phyloP scores from a whole-genome alignment of 2,329 filamentous ascomycete species.

The Aspergillus nomiae region DNA sequence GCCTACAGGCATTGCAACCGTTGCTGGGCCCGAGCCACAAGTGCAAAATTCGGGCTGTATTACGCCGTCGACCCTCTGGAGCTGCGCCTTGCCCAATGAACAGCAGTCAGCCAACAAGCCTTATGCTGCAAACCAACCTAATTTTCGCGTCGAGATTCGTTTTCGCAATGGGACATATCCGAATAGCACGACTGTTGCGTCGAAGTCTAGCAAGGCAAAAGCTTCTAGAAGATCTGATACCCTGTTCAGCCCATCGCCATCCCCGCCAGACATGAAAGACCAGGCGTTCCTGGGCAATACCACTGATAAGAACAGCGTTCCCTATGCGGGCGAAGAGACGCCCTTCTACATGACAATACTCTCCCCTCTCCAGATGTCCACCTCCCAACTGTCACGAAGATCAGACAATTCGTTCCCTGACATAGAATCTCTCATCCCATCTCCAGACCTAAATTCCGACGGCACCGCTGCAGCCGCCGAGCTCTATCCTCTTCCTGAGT shows the following conservation, averaged over 20 bases:
- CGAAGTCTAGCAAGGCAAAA: conserved; percentile 34
- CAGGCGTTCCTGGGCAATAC: conserved; percentile 82
- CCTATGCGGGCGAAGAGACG: conserved; percentile 81
- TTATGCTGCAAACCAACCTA: conserved; percentile 69
- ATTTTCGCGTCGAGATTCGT: conserved; percentile 75
- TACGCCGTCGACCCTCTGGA: conserved; percentile 75
- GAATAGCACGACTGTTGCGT: conserved; percentile 63
- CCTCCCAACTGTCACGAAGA: conserved; percentile 43
- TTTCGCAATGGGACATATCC: conserved; percentile 57
- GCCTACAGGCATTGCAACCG: conserved; percentile 77
- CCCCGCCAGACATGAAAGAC: conserved; percentile 62
- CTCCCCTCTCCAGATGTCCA: conserved; percentile 40
- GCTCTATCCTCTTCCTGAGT: conserved; percentile 67
- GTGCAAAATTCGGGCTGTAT: conserved; percentile 70
- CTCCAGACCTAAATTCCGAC: conserved; percentile 58
- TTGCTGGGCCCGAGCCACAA: conserved; percentile 71
- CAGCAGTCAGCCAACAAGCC: conserved; percentile 65
- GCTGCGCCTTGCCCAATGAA: conserved; percentile 80
- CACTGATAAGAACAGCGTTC: conserved; percentile 70
- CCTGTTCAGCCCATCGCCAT: conserved; percentile 47
- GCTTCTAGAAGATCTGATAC: conserved; percentile 32
- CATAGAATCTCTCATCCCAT: conserved; percentile 19
- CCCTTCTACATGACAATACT: conserved; percentile 85
- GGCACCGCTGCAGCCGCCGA: conserved; percentile 72
- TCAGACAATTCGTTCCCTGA: conserved; percentile 13